Percentiles rank a stretch among this genome's conserved stretches.
Conservation (phyloP, 1,139 yeast genomes). For the Taphrina wiesneri region DNA sequence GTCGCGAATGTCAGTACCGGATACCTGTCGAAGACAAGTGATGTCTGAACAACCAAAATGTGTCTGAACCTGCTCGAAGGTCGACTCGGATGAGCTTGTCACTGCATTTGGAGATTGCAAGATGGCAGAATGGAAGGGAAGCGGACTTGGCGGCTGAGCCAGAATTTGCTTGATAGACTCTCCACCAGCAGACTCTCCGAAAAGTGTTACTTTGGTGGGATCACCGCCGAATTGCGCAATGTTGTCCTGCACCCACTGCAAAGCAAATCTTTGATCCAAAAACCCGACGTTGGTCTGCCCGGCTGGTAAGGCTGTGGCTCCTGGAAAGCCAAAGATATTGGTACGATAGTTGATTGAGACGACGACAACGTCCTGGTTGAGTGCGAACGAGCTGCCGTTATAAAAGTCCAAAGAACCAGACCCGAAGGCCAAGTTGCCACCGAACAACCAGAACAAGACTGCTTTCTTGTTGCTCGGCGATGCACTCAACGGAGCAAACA, state of each 20-base stretch:
- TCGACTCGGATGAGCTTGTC: background rate
- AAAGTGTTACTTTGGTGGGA: conserved; percentile 42
- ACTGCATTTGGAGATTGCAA: background rate
- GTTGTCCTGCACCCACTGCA: conserved; percentile 48
- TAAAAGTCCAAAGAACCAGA: background rate
- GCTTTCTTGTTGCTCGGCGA: background rate
- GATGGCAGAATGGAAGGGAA: background rate
- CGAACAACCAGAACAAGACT: conserved; percentile 46
- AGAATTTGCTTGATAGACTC: background rate
- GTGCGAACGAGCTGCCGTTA: background rate
- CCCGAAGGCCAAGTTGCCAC: conserved; percentile 44
- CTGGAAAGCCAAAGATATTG: conserved; percentile 14
- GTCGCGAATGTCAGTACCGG: background rate
- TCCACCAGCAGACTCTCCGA: conserved; percentile 24
- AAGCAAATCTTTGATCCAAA: conserved; percentile 45
- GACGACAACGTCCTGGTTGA: background rate
- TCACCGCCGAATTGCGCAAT: conserved; percentile 48
- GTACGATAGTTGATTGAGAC: conserved; percentile 22
- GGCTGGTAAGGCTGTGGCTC: conserved; percentile 37
- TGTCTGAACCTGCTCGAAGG: background rate
- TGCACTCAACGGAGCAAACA: background rate
- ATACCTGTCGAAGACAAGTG: background rate
- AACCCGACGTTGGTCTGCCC: conserved; percentile 45
- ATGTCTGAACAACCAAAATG: background rate
- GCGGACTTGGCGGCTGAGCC: background rate